Base-by-base conservation (phyloP, 495 filamentous ascomycete genomes). In the Aspergillus homomorphus region DNA sequence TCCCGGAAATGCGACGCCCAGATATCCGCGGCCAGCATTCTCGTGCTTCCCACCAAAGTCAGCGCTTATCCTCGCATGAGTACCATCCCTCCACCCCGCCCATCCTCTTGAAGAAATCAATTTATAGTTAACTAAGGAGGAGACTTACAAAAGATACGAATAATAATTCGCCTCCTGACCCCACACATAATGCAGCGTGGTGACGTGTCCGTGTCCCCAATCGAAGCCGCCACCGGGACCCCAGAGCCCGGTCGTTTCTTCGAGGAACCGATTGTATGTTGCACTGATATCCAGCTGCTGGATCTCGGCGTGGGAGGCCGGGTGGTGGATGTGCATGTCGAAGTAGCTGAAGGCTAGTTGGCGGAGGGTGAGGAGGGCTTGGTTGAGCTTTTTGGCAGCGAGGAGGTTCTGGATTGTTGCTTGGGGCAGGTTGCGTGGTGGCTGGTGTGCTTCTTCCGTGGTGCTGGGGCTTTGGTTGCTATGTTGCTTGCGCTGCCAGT, bases 311-410 rank as follows among this genome's bases (percentile, higher is more conserved):
- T 16, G 15, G 23, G 22, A 50, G 12, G 12, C 3, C n/a, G 16
- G 48, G 23, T 18, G 16, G 23, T 51, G 48, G 23, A 51, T 23
- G 6, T 22, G 1, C 48, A 51, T 51, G 23, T 51, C 48, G 23
- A 51, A 51, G 6, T 22, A 30, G 48, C 48, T 51, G 48, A 51
- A 30, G 22, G 48, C 48, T 14, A 51, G 14, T 28, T 51, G 48
- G 16, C 48, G 15, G 15, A 51, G 14, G 3, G 48, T 51, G 16
- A 51, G 14, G 6, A 30, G 24, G 15, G 15, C 48, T 28, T 51
- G 48, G 24, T 51, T 30, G 6, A 51, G 23, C 1, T 22, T 23
- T 28, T 51, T 51, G 14, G 23, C 24, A 4, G 48, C 23, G 23
- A 28, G 23, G 23, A 51, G 48, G 9, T n/a, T 8, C 9, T 50